These are phyloP conservation scores for Colletotrichum filicis DNA, from an alignment of 2,329 filamentous ascomycete genomes.

Conservation along the genomic window DNA sequence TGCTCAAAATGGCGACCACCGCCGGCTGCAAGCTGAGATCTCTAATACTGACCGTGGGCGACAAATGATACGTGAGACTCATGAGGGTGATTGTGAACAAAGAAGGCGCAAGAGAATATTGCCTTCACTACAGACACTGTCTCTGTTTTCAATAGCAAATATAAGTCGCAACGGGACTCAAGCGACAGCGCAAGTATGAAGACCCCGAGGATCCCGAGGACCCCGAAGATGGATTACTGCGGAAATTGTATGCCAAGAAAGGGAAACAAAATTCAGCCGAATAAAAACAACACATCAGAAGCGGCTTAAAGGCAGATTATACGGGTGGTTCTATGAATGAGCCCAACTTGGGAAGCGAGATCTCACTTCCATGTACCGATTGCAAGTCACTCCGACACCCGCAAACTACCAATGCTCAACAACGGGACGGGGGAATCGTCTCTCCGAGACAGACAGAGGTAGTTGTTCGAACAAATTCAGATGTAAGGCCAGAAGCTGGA, in stretches of 20 bases:
- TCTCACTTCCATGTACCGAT: too few species aligned
- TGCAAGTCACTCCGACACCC: background rate
- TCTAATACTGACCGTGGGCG: background rate
- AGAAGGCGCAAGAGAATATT: background rate
- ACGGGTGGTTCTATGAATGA: background rate
- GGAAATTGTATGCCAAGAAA: background rate
- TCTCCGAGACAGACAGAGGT: too few species aligned
- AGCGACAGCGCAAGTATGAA: background rate
- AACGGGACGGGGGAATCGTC: background rate
- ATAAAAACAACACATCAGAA: background rate
- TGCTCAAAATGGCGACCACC: background rate
- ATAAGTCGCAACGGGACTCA: background rate
- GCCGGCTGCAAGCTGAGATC: background rate
- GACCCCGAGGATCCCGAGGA: background rate
- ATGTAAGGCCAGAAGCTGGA: background rate
- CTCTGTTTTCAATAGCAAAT: background rate
- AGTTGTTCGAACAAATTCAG: too few species aligned
- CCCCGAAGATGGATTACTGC: background rate
- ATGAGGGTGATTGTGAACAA: background rate
- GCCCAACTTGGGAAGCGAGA: too few species aligned
- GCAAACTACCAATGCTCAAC: background rate
- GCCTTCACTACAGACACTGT: background rate
- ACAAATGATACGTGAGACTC: background rate
- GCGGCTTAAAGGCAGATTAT: background rate
- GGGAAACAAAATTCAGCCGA: background rate